A percentile compares a stretch with the other conserved stretches of the same genome.
phyloP scores from a whole-genome alignment of 805 yeast species.

The Saccharomycopsis vini region DNA sequence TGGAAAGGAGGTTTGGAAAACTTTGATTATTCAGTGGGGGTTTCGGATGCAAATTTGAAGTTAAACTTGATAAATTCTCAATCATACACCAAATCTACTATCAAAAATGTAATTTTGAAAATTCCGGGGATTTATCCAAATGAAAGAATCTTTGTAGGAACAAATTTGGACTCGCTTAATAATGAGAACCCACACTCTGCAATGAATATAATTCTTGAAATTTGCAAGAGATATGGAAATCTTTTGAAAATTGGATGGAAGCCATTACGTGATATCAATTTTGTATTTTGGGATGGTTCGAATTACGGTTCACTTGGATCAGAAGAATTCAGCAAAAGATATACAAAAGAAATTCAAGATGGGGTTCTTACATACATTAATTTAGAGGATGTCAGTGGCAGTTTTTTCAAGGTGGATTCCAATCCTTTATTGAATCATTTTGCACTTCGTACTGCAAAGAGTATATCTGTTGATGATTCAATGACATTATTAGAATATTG shows the following conservation, averaged over 20 bases:
- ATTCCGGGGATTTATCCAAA: conserved; percentile 48
- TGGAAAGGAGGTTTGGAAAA: conserved; percentile 34
- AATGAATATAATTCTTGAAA: conserved; percentile 34
- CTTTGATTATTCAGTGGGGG: conserved; percentile 41
- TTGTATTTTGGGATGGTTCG: conserved; percentile 12
- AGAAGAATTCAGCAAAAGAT: conserved; percentile 65
- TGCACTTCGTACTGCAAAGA: conserved; percentile 35
- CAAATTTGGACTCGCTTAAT: conserved; percentile 39
- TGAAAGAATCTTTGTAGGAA: conserved; percentile 47
- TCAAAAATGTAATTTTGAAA: conserved; percentile 41
- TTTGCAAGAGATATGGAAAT: conserved; percentile 36
- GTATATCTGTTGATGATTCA: conserved; percentile 31
- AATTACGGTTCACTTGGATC: conserved; percentile 55
- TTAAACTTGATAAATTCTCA: conserved; percentile 36
- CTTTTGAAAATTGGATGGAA: conserved; percentile 15
- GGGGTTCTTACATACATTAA: conserved; percentile 59
- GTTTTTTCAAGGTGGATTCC: neutral
- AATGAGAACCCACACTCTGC: neutral
- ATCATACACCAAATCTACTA: conserved; percentile 27
- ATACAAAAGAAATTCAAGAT: conserved; percentile 34
- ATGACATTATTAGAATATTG: conserved; percentile 11
- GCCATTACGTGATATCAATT: conserved; percentile 14
- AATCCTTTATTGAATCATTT: conserved; percentile 41
- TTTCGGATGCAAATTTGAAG: conserved; percentile 24
- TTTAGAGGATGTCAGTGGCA: conserved; percentile 54